A percentile compares a stretch with the other conserved stretches of the same genome.
Conservation (phyloP, 2,329 filamentous ascomycete genomes). For the Metarhizium robertsii region DNA sequence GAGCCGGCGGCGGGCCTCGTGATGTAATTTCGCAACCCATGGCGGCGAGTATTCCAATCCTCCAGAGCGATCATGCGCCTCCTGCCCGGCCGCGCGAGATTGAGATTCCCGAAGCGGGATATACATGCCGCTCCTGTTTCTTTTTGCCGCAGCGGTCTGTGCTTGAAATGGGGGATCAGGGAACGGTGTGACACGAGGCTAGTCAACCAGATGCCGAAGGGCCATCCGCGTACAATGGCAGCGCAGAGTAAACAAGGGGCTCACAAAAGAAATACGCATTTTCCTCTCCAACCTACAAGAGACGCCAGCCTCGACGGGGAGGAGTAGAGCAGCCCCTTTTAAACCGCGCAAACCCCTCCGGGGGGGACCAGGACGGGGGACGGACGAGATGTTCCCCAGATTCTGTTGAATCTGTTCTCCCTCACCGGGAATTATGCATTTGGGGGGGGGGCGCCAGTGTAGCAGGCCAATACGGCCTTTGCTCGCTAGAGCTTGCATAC, state of each 20-base stretch:
- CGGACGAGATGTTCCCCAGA: neutral
- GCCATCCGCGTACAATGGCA: neutral
- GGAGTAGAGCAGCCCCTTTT: neutral
- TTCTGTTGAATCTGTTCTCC: neutral
- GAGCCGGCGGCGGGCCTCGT: neutral
- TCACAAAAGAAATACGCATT: neutral
- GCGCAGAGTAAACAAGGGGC: neutral
- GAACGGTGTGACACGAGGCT: neutral
- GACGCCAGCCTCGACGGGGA: neutral
- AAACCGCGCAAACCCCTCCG: neutral
- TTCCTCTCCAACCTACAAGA: neutral
- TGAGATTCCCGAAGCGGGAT: constrained; percentile 12
- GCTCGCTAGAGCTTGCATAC: neutral
- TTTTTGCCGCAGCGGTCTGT: neutral
- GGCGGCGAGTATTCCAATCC: neutral
- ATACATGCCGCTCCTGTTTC: constrained; percentile 18
- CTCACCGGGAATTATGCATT: neutral
- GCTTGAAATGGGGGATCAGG: neutral
- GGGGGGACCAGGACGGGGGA: neutral
- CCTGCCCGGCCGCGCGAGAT: neutral
- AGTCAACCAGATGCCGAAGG: neutral
- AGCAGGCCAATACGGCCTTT: neutral
- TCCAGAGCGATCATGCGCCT: neutral
- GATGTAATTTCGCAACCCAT: neutral
- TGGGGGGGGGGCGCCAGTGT: neutral